Percentiles rank a stretch among this genome's conserved stretches.
These are phyloP conservation scores for Cordyceps tenuipes DNA, from an alignment of 2,329 filamentous ascomycete species.

Conservation along the genomic window DNA sequence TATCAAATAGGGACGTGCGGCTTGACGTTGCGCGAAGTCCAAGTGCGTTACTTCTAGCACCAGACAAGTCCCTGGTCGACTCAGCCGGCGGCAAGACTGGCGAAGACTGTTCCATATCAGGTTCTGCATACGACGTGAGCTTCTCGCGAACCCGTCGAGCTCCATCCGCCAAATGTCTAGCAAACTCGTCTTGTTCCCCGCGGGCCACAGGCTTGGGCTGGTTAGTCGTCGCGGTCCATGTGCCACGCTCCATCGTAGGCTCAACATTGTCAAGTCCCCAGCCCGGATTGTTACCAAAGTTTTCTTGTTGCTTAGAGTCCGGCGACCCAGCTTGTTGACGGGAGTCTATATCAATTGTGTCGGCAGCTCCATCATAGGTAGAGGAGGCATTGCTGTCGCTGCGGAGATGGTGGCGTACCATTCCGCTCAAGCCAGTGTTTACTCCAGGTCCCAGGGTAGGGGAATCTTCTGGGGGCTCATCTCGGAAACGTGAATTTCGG, in stretches of 20 bases:
- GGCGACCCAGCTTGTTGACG: conserved; percentile 16
- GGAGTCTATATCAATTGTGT: conserved; percentile 23
- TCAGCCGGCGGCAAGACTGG: conserved; percentile 25
- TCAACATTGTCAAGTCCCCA: conserved; percentile 17
- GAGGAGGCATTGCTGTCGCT: conserved; percentile 76
- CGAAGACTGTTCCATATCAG: conserved; percentile 37
- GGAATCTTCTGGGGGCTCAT: conserved; percentile 48
- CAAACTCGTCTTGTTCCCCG: conserved; percentile 60
- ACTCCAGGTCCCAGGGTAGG: conserved; percentile 69
- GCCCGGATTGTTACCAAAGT: conserved; percentile 12
- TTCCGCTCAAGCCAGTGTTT: conserved; percentile 59
- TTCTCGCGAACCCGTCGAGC: conserved; percentile 65
- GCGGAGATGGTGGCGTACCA: conserved; percentile 79
- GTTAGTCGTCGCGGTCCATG: conserved; percentile 11
- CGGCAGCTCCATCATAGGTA: conserved; percentile 50
- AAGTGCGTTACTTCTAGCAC: conserved; percentile 46
- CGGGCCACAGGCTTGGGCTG: conserved; percentile 25
- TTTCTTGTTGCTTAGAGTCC: conserved; percentile 27
- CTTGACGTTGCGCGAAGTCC: conserved; percentile 60
- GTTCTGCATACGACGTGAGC: conserved; percentile 59
- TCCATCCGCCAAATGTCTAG: conserved; percentile 61
- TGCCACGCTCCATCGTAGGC: conserved; percentile 17
- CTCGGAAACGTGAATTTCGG: conserved; percentile 4
- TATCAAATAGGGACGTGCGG: conserved; percentile 52
- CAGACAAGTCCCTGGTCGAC: conserved; percentile 22